These are phyloP conservation scores for Podospora comata DNA, from an alignment of 495 filamentous ascomycete genomes.

Conservation along the genomic window DNA sequence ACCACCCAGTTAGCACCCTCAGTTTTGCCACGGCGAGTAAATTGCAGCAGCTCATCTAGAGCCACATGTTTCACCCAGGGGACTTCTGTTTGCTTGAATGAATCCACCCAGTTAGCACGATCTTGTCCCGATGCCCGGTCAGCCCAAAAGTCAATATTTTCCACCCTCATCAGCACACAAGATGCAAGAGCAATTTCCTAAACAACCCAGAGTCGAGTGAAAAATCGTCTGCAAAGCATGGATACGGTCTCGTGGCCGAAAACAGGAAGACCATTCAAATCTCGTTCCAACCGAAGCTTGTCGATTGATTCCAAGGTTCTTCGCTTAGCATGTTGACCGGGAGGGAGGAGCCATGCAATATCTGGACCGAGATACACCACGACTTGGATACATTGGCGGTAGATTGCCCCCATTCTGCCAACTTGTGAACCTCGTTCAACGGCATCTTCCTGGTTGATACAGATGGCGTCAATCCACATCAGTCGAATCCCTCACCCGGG, in stretches of 20 bases:
- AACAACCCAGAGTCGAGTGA: slow-evolving; percentile 32
- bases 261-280: background rate
- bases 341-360: background rate
- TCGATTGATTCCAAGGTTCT: background rate
- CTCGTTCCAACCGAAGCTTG: background rate
- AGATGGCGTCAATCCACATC: slow-evolving; percentile 30
- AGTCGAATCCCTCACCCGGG: slow-evolving; percentile 14
- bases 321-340: slow-evolving; percentile 3
- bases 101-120: no score
- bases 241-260: background rate
- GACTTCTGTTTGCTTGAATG: no score
- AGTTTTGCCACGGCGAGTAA: no score
- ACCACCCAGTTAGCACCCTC: no score
- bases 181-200: slow-evolving; percentile 28
- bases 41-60: no score
- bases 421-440: slow-evolving; percentile 25
- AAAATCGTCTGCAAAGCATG: slow-evolving; percentile 26
- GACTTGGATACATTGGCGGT: slow-evolving; percentile 19
- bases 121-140: background rate
- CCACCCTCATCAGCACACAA: slow-evolving; percentile 24
- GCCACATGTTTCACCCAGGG: no score
- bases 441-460: slow-evolving; percentile 29
- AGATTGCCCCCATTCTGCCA: slow-evolving; percentile 25
- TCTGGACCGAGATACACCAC: slow-evolving; percentile 30
- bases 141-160: slow-evolving; percentile 20